Evolutionary conservation across 352 stramenopile genomes (phyloP), one percentile per base, ranked within the genome.

Genomic region (Pythium dissimile): DNA sequence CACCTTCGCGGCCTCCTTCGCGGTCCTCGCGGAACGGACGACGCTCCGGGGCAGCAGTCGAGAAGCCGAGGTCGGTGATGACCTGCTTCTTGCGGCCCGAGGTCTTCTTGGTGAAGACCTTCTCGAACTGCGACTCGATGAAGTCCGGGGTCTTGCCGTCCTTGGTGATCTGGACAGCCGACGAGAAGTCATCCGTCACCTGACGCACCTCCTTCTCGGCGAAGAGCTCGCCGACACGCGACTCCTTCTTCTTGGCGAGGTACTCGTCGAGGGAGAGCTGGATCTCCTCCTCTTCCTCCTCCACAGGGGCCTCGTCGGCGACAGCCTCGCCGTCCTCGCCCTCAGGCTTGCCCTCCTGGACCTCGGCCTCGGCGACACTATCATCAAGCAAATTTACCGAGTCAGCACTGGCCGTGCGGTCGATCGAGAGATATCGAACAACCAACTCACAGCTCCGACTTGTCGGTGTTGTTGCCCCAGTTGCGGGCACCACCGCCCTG

Each of bases 81-180:
- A 96, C 39, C 68, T 97, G 73, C 77, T 96, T 91, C 84, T 98
- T 98, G 67, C 89, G 91, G 59, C 80, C 86, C 54, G 86, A 92
- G 53, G 91, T 97, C 87, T 98, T 98, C 65, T 97, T 93, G 69
- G 94, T 92, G 82, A 97, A 98, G 61, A 97, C 89, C 78, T 98
- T 96, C 66, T 97, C 84, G 72, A 80, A 94, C 70, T 86, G 75
- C 42, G 84, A 70, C 61, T 92, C 84, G 64, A 94, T 88, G 59
- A 92, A 94, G 71, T 94, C 84, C 12, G 82, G 79, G 38, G 84
- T 94, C 78, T 83, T 94, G 80, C 86, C 82, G 27, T 96, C 82
- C 64, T 94, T 89, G 54, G 84, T 89, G 64, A 92, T 75, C 58
- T 80, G 71, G 59, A 80, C 68, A 24, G 80, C 75, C 67, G 60